Base-by-base conservation (phyloP, 805 yeast species). In the Candida boidinii region DNA sequence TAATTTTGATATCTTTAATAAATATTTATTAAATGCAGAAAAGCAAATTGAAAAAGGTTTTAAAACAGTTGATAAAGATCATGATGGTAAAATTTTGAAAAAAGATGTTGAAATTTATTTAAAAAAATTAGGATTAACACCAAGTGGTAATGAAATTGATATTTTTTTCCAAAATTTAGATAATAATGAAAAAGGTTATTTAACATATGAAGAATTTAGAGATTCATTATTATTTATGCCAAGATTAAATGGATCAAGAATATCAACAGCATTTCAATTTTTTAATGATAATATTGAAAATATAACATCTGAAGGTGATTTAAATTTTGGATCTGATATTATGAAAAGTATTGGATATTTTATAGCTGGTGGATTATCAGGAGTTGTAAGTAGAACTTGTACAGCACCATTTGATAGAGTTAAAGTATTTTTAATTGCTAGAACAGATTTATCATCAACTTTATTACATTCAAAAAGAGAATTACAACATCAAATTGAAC, bases 321-420 rank as follows among this genome's bases (percentile, higher is more conserved):
- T 88, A 39, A 79, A 94, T 0, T 67, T 90, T 23, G 78, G 80
- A 27, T 77, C 76, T 51, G 94, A 85, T 41, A 70, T 83, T 33
- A 58, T 83, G 31, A 76, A 81, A 50, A 95, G 96, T 21, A 69
- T 86, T 39, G 96, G 96, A 1, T 92, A 76, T 56, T 92, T 92
- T 50, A 59, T 88, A 22, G 95, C 96, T 2, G 98, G 98, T 25
- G 98, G 98, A 0, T 56, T 88, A 15, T 83, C 96, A 2, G 98
- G 98, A 2, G 98, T 90, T 2, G 81, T 92, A 4, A 86, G 96
- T 11, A 76, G 98, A 59, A 87, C 97, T 0, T 81, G 92, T 46
- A 92, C 98, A 0, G 98, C 97, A 0, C 98, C 98, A 9, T 84
- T 92, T 42, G 98, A 92, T 56, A 72, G 98, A 53, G 73, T 92